Conservation (phyloP, 179 eudicot genomes). For the Heliamphora pulchella region DNA sequence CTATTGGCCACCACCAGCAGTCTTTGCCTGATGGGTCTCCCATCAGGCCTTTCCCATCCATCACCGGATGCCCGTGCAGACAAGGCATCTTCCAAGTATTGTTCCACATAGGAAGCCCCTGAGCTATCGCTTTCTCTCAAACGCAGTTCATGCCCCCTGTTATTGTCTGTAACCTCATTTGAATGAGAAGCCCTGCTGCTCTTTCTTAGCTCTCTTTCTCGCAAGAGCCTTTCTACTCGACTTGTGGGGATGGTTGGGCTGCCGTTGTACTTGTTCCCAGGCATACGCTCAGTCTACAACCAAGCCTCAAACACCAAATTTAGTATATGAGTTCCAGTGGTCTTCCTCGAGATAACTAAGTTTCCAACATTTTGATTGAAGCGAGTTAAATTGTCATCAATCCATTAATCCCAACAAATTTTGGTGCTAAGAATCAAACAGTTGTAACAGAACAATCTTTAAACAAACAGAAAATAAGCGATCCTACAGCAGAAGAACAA, state of each 20-base stretch:
- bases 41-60: slow-evolving; percentile 47
- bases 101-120: slow-evolving; percentile 45
- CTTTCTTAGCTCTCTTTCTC: slow-evolving; percentile 59
- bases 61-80: slow-evolving; percentile 40
- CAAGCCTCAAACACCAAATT: slow-evolving; percentile 26
- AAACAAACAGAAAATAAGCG: slow-evolving; percentile 10
- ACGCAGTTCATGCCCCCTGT: slow-evolving; percentile 32
- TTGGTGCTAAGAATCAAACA: slow-evolving; percentile 1
- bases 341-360: slow-evolving; percentile 18
- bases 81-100: slow-evolving; percentile 52
- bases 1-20: slow-evolving; percentile 92
- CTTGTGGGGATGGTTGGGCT: slow-evolving; percentile 42
- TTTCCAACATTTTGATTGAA: slow-evolving; percentile 27
- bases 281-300: slow-evolving; percentile 55
- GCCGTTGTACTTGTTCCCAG: slow-evolving; percentile 62
- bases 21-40: slow-evolving; percentile 54
- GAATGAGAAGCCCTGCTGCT: slow-evolving; percentile 37
- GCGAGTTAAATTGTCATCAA: slow-evolving; percentile 13
- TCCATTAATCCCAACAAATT: slow-evolving; percentile 3
- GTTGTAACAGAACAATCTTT: background rate
- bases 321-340: slow-evolving; percentile 5
- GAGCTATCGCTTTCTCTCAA: slow-evolving; percentile 23
- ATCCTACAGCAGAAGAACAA: slow-evolving; percentile 18
- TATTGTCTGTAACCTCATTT: slow-evolving; percentile 37
- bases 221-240: slow-evolving; percentile 59